Evolutionary conservation across 306 rosid genomes (phyloP), one percentile per base, ranked within the genome.

Genomic region (Canavalia gladiata): DNA sequence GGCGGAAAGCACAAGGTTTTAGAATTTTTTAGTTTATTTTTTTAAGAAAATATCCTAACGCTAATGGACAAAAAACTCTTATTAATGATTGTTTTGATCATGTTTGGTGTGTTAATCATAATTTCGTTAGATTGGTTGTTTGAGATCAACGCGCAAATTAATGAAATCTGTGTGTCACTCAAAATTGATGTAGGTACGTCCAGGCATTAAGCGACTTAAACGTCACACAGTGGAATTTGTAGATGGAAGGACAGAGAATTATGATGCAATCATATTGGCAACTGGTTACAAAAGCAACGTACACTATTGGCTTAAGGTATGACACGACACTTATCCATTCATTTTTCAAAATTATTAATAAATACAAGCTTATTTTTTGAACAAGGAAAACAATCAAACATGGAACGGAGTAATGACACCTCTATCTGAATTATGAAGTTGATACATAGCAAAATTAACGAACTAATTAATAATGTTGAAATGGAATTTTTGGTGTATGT

Each of bases 261-360:
- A 89, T 77, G 98, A 94, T 87, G 96, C 91, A 81, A 89, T 96
- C 80, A 87, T 96, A 52, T 84, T 96, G 47, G 99, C 99, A 73
- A 96, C 99, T 8, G 99, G 99, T 59, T 96, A 96, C 87, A 96
- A 88, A 94, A 96, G 99, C 86, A 96, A 93, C 82, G 99, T 96
- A 5, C 99, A 97, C 81, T 81, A 85, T 80, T 96, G 99, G 99
- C 98, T 96, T 67, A 91, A 92, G 99, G 99, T 93, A 84, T 54
- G 56, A 46, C 58, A 31, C 58, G 49, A 35, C 69, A 45, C 49
- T 56, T 6, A 30, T 51, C 13, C 58, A 7, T 66, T 45, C 35
- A 8, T 58, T 11, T 37, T 39, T 70, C 13, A 59, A 8, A 35
- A 55, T 18, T n/a, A 28, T 18, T 18, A 18, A 18, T 18, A 18